Evolutionary conservation across 163 green algal genomes (phyloP), one percentile per base, ranked within the genome.

Genomic region (Volvox carteri): DNA sequence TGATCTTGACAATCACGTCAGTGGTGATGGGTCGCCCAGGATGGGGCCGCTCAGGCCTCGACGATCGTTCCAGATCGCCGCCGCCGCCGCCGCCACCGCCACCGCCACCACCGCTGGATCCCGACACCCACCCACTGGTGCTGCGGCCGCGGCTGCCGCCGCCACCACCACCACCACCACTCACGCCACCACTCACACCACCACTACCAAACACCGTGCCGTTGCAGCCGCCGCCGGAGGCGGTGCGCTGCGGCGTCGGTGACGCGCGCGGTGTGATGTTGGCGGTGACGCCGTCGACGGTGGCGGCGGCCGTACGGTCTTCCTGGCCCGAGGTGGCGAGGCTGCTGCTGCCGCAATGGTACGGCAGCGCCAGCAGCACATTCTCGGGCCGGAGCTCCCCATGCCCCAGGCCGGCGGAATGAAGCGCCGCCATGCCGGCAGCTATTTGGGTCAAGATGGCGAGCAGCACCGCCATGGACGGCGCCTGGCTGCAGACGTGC

Each of bases 311-410:
- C 11, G 42, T 41, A 30, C 70, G 70, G 2, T 78, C 70, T 3
- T 78, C 18, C 39, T 33, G 73, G 21, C 25, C 75, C 12, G 75
- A 48, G 48, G 14, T 56, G 30, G 33, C n/a, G 75, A 16, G 30
- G 75, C 75, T 62, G 78, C 9, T 46, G 11, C 28, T 30, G 41
- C 62, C 42, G 9, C 28, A 41, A n/a, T n/a, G n/a, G n/a, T n/a
- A n/a, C n/a, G 84, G 84, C 72, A 89, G n/a, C 35, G 84, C 84
- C 68, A 94, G 79, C 85, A 94, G 90, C 8, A 94, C 73, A 28
- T 94, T 94, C 56, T 92, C 87, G 9, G 87, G 67, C 33, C 92
- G 79, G 50, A 94, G 58, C 87, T 94, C 92, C 3, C 92, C 92
- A 42, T 94, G 92, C 6, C 92, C 28, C 12, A 94, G 78, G 9